Conservation (phyloP, 1,284 basidiomycete species). For the Porodaedalea pini region DNA sequence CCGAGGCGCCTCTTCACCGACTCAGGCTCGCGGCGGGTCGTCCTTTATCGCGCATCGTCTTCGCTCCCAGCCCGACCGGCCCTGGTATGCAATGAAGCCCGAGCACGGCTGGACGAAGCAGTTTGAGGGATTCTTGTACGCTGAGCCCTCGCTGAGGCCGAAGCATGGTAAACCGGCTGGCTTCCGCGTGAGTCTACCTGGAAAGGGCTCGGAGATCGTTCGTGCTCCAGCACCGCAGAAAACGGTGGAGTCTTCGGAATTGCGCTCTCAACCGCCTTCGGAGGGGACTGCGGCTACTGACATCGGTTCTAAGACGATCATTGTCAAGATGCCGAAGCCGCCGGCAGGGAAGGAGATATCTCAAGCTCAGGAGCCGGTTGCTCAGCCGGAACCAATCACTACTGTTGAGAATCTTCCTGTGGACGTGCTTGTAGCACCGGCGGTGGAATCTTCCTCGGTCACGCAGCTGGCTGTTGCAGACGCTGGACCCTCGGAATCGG, state of each 20-base stretch:
- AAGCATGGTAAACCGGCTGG: conserved; percentile 49
- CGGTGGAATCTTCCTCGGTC: not conserved
- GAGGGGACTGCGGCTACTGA: conserved; percentile 23
- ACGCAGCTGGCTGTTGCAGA: not conserved
- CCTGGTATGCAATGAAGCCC: conserved; percentile 71
- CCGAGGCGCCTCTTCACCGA: conserved; percentile 44
- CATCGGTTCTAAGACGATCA: conserved; percentile 36
- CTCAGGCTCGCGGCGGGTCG: conserved; percentile 24
- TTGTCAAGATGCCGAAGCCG: conserved; percentile 51
- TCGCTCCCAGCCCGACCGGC: conserved; percentile 38
- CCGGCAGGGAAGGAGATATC: conserved; percentile 32
- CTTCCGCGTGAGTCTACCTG: conserved; percentile 61
- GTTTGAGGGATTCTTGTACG: conserved; percentile 66
- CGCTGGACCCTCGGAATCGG: not conserved
- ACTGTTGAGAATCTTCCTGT: conserved; percentile 34
- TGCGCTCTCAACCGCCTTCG: conserved; percentile 20
- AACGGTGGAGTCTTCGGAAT: conserved; percentile 22
- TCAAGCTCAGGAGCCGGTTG: conserved; percentile 12
- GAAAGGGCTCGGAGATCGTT: conserved; percentile 32
- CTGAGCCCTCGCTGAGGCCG: conserved; percentile 54
- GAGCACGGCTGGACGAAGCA: conserved; percentile 79
- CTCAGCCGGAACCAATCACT: conserved; percentile 26
- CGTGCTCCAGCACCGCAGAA: conserved; percentile 11
- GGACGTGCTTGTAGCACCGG: conserved; percentile 19
- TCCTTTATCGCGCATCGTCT: conserved; percentile 30